Evolutionary conservation across 1,139 yeast genomes (phyloP), one percentile per base, ranked within the genome.

Genomic region (Candida anutae): DNA sequence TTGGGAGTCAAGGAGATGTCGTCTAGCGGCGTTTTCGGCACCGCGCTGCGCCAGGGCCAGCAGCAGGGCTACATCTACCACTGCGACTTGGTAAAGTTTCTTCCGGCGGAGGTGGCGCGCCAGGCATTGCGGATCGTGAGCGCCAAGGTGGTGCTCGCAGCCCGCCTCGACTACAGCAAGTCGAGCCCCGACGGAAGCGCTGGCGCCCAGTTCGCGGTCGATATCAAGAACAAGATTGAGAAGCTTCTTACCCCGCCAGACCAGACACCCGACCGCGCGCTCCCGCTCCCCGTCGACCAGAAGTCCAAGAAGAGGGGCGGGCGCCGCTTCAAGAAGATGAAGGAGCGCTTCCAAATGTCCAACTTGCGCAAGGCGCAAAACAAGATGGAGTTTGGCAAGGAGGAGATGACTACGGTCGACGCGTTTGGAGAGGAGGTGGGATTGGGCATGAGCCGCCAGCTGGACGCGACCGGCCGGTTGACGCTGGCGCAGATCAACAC

Each of bases 231-330:
- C 4, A 78, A 81, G 41, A 61, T 90, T 5, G 85, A 77, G 29
- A 84, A 84, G 45, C 54, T 85, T 20, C 65, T 76, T 17, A 75
- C 79, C 10, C 93, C 97, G 0, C 95, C 97, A 1, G 83, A 77
- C 18, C 67, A 68, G 16, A 59, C 65, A 13, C 74, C 70, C 0
- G 68, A 73, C 4, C 85, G 83, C 42, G 94, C 97, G 0, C 57
- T 90, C 26, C 93, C 96, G 0, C 65, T 77, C 1, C 98, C 98
- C 0, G 64, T 72, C 22, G 96, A 88, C 33, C 69, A 66, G 32
- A 74, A 77, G 26, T 77, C 90, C 4, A 83, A 83, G 53, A 81
- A 79, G 42, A 66, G 99, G 43, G 97, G 94, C 2, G 99, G 99
- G 1, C 62, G 76, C 38, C 61, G 88, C 34, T 68, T 81, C 38